Conservation (phyloP, 208 protist genomes). For the Leishmania arabica region DNA sequence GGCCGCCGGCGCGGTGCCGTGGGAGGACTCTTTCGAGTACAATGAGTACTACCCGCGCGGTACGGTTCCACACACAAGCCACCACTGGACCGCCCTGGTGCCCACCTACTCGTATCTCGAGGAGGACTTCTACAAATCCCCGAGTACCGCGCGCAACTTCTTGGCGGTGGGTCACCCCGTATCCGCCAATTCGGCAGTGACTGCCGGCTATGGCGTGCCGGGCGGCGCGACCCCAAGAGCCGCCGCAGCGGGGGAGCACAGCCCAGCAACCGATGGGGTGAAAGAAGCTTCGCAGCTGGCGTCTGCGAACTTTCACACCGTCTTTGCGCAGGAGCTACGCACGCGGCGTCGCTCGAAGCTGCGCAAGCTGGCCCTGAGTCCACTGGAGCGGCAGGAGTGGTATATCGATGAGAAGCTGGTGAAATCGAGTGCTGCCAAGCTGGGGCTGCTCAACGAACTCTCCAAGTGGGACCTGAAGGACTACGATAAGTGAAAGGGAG, state of each 20-base stretch:
- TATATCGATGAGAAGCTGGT: conserved; percentile 87
- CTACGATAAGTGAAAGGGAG: conserved; percentile 49
- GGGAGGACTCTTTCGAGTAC: conserved; percentile 83
- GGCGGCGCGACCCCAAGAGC: background rate
- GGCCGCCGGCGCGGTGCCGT: conserved; percentile 30
- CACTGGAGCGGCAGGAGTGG: conserved; percentile 79
- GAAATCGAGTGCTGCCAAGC: conserved; percentile 65
- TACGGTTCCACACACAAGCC: conserved; percentile 28
- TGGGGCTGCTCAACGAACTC: conserved; percentile 83
- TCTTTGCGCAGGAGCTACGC: conserved; percentile 75
- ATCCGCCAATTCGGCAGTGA: conserved; percentile 6
- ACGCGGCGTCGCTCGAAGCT: conserved; percentile 45
- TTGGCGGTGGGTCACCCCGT: conserved; percentile 48
- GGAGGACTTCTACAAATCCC: conserved; percentile 55
- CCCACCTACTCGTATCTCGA: conserved; percentile 80
- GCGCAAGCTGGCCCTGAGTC: conserved; percentile 69
- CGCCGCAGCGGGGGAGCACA: background rate
- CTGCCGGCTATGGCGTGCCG: background rate
- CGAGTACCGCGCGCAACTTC: conserved; percentile 47
- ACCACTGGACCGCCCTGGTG: conserved; percentile 78
- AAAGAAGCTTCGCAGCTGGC: conserved; percentile 18
- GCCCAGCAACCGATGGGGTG: background rate
- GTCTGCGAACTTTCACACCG: conserved; percentile 36
- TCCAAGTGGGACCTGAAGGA: conserved; percentile 74
- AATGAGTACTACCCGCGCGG: conserved; percentile 74